These are phyloP conservation scores for Nitzschia sp. DNA, from an alignment of 108 stramenopile genomes.

Conservation along the genomic window DNA sequence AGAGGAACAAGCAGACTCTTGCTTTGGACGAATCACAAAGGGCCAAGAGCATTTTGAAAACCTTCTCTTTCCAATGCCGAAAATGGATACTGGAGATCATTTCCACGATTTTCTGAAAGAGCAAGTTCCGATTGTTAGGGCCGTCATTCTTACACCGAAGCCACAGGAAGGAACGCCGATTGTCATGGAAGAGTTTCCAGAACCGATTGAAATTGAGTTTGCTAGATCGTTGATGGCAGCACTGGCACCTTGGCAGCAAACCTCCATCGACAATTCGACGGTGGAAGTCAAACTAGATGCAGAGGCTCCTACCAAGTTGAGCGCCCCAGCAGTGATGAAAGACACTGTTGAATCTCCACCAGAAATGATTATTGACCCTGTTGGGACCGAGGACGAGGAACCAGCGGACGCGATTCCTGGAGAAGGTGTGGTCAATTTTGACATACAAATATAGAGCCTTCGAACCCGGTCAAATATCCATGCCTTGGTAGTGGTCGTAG, in stretches of 20 bases:
- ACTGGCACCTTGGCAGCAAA: background rate
- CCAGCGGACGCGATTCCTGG: too few species aligned
- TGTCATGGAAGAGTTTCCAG: slow-evolving; percentile 1
- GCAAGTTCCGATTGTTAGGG: slow-evolving; percentile 41
- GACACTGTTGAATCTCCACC: too few species aligned
- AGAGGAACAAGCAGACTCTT: slow-evolving; percentile 85
- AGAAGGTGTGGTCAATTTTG: too few species aligned
- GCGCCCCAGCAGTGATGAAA: too few species aligned
- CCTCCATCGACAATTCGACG: background rate
- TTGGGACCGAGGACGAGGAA: too few species aligned
- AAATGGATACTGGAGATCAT: slow-evolving; percentile 5
- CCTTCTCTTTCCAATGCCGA: background rate
- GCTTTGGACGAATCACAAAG: slow-evolving; percentile 71
- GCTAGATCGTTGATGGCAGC: slow-evolving; percentile 4
- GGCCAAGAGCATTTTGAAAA: slow-evolving; percentile 8
- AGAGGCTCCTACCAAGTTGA: background rate
- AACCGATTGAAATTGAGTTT: slow-evolving; percentile 14
- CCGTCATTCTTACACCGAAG: slow-evolving; percentile 36
- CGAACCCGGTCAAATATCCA: too few species aligned
- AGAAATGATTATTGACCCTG: too few species aligned
- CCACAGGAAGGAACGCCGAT: background rate
- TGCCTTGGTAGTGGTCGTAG: too few species aligned
- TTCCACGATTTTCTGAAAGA: slow-evolving; percentile 21
- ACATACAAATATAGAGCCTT: too few species aligned
- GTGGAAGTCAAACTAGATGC: background rate